Evolutionary conservation across 352 stramenopile genomes (phyloP), one percentile per base, ranked within the genome.

Genomic region (Globisporangium emineosum): DNA sequence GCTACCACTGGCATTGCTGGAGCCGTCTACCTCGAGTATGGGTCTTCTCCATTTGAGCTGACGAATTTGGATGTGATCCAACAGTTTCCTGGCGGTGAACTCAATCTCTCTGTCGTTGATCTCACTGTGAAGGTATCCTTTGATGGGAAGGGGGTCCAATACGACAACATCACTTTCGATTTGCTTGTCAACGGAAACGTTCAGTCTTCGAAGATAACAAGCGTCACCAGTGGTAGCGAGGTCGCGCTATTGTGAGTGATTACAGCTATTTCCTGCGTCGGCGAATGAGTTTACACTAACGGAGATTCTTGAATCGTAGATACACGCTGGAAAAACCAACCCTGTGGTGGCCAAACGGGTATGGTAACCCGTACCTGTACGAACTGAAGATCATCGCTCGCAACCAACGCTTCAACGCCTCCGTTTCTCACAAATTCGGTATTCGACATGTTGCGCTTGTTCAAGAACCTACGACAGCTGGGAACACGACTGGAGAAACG

Each of bases 291-390:
- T 4, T 32, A 15, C 6, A 13, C 25, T 55, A 13, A 25, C 25
- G 6, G 0, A 63, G 2, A 21, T 52, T 66, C 30, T 23, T 27
- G 27, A 15, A 60, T 53, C 43, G 13, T 69, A 88, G 77, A 21
- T 76, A 75, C 62, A 64, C 56, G 23, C 45, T 91, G 23, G 56
- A 76, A 17, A 74, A 78, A 40, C 82, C 84, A 1, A 82, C 53
- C 9, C 63, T 94, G 54, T 94, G 86, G 86, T 94, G 86, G 86
- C 82, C 84, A 45, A 64, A 61, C 33, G 82, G 84, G 1, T 83
- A 90, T 53, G 86, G 84, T 9, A 58, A 79, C 7, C 65, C 83
- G 27, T 73, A 91, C 47, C 54, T 94, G 45, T 94, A 94, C 54
- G 58, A 79, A 2, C 2, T 92, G 9, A 67, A 72, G 5, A 68